Percentiles rank a stretch among this genome's conserved stretches.
phyloP scores from a whole-genome alignment of 78 protist genomes.

The Reticulomyxa filosa region DNA sequence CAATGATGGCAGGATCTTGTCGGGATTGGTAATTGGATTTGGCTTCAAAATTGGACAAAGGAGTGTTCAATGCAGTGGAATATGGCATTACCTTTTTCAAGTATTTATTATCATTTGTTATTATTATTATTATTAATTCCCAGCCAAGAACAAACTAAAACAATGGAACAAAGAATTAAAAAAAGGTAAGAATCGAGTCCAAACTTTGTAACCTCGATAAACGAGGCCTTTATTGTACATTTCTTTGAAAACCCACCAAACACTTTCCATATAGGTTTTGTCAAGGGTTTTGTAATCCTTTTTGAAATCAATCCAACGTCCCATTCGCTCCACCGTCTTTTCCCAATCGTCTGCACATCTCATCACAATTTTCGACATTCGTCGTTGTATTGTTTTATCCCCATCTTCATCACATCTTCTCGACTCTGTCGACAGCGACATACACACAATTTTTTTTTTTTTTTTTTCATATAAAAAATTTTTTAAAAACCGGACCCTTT shows the following conservation, averaged over 20 bases:
- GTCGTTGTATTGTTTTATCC: slow-evolving; percentile 78
- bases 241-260: slow-evolving; percentile 86
- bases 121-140: neutral
- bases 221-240: slow-evolving; percentile 69
- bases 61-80: slow-evolving; percentile 69
- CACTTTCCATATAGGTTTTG: slow-evolving; percentile 78
- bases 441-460: no score
- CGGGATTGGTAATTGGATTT: slow-evolving; percentile 72
- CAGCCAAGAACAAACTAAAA: neutral
- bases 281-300: slow-evolving; percentile 96
- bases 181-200: neutral
- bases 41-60: slow-evolving; percentile 96
- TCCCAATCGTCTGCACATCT: slow-evolving; percentile 79
- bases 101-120: neutral
- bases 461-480: no score
- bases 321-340: slow-evolving; percentile 60
- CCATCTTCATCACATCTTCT: slow-evolving; percentile 73
- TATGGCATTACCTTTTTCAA: slow-evolving; percentile 8
- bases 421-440: no score
- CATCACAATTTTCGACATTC: slow-evolving; percentile 88
- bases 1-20: slow-evolving; percentile 54
- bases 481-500: no score
- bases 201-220: slow-evolving; percentile 81
- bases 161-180: slow-evolving; percentile 6
- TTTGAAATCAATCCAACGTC: slow-evolving; percentile 97